Base-by-base conservation (phyloP, 306 rosid species). In the Cucurbita pepo region DNA sequence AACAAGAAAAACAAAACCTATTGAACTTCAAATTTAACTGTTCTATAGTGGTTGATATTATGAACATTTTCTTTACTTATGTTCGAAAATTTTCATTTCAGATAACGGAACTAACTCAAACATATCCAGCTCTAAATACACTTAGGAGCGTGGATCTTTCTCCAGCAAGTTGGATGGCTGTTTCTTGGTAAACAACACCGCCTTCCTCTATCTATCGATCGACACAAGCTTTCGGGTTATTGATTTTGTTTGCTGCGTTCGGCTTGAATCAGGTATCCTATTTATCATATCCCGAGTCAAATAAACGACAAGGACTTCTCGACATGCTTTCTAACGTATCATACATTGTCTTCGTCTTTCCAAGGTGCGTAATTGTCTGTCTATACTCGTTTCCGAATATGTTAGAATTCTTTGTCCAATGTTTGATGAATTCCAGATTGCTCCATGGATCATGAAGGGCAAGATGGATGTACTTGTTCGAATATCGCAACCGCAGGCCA, bases 111-210 rank as follows among this genome's bases (percentile, higher is more conserved):
- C 78, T 91, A 77, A 84, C 90, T 44, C 78, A 65, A 59, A 79
- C 25, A 65, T 75, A 84, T 76, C 92, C 97, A 0, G 87, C 82
- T 7, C 5, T 91, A 22, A 78, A 79, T 84, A 85, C 90, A 0
- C 81, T 91, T 73, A 88, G 85, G 80, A 88, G 95, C 25, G 87
- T 91, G 10, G 95, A 88, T 79, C 86, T 91, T 84, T 88, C 89
- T 7, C 97, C 97, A 2, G 97, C 97, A 6, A 91, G 92, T 77
- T 91, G 97, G 97, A 91, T 91, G 90, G 90, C 95, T 13, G 87
- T 91, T 81, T 86, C 95, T n/a, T 91, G 95, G 97, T 88, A 83
- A 86, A 84, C 71, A 61, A 75, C 61, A 8, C 34, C 34, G 34
- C 55, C 67, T 22, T 22, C 69, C 56, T 48, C 73, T 30, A 48